Conservation (phyloP, 1,139 yeast species). For the Debaryomyces sp. region DNA sequence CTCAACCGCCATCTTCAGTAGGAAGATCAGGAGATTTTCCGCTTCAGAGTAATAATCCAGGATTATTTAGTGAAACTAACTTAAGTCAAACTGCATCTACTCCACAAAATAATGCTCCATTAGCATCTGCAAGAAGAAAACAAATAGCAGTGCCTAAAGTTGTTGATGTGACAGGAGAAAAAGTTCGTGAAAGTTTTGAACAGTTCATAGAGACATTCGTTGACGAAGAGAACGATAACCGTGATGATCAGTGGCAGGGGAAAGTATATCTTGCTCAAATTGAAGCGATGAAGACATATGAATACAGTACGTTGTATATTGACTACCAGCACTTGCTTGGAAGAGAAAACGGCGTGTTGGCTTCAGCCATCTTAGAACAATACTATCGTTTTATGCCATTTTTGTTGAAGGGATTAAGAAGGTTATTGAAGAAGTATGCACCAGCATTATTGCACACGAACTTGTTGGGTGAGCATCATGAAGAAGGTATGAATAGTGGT, state of each 20-base stretch:
- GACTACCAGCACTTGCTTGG: slow-evolving; percentile 80
- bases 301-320: slow-evolving; percentile 76
- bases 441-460: slow-evolving; percentile 67
- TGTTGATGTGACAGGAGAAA: slow-evolving; percentile 89
- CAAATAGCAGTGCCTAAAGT: slow-evolving; percentile 80
- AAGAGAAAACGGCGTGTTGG: slow-evolving; percentile 84
- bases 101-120: slow-evolving; percentile 21
- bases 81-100: slow-evolving; percentile 21
- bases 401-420: slow-evolving; percentile 71
- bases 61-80: slow-evolving; percentile 24
- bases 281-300: slow-evolving; percentile 76
- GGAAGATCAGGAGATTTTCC: slow-evolving; percentile 38
- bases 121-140: slow-evolving; percentile 47
- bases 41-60: slow-evolving; percentile 20
- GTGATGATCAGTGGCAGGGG: slow-evolving; percentile 50
- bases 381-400: slow-evolving; percentile 92
- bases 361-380: slow-evolving; percentile 87
- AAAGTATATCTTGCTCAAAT: slow-evolving; percentile 77
- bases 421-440: slow-evolving; percentile 72
- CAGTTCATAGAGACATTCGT: slow-evolving; percentile 72
- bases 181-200: slow-evolving; percentile 89
- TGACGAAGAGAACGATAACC: slow-evolving; percentile 38
- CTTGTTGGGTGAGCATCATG: slow-evolving; percentile 32
- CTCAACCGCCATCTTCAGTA: slow-evolving; percentile 48
- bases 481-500: slow-evolving; percentile 15